Base-by-base conservation (phyloP, 2,329 filamentous ascomycete genomes). In the Cryphonectria nitschkei region DNA sequence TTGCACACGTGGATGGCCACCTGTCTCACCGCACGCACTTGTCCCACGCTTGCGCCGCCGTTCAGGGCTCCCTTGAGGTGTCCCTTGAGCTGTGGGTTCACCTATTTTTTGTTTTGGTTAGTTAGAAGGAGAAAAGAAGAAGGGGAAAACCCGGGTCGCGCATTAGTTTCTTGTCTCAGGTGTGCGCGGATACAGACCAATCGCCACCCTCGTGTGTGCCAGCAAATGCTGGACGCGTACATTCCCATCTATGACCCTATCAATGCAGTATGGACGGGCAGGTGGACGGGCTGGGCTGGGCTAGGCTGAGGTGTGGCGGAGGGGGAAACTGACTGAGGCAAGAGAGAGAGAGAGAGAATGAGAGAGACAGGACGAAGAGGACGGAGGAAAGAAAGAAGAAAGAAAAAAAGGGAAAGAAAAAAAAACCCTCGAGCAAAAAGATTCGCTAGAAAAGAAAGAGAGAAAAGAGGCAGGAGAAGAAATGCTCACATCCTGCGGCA, bases 31-130 rank as follows among this genome's bases (percentile, higher is more conserved):
- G 85, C 85, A 73, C 79, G 80, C 14, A 87, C 84, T 75, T 87
- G 81, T 43, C 83, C 84, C 34, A 82, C 78, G 1, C 82, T 82
- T 46, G 84, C 85, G 3, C 85, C 85, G 67, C 82, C 82, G 73
- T 86, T 86, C 37, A 87, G 73, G 1, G 84, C 83, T 3, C 85
- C 85, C 74, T 80, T 82, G 22, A 87, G 79, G 77, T 87, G 86
- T 5, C 85, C 85, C 73, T 87, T 87, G 63, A 87, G 76, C 73
- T 87, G 85, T 7, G 84, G 82, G 70, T 87, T 86, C 26, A 86
- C 81, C 84, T 84, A 69, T 67, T 22, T n/a, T 67, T 9, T n/a
- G 9, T n/a, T n/a, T n/a, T 11, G 9, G 8, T 39, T 9, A 11
- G 37, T 11, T 39, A 39, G 37, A 39, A 37, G 9, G 8, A 39